Evolutionary conservation across 768 basidiomycete species (phyloP), one percentile per base, ranked within the genome.

Genomic region (Lyophyllum shimeji): DNA sequence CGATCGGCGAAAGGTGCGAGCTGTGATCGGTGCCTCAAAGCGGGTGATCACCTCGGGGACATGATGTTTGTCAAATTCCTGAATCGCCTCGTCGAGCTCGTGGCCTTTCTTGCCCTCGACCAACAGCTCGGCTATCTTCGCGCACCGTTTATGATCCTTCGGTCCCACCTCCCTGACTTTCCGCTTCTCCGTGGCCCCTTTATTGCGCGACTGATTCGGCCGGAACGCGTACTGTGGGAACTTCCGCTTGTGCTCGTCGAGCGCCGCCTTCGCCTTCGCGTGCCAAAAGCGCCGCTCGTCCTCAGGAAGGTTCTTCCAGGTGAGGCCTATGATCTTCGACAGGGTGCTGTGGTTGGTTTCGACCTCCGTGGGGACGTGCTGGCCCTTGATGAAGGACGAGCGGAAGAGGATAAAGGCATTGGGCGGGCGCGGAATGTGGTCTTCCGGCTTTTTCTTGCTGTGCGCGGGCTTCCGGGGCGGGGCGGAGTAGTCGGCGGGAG

Each of bases 351-450:
- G 90, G 67, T 88, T 90, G 27, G 87, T 88, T 75, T 92, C 90
- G 57, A 91, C 85, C 50, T 81, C 83, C 7, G 86, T 82, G 8
- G 88, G 84, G 60, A 92, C 88, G 62, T 87, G 87, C 63, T 89
- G 85, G 62, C 76, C 80, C 73, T 88, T 89, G 69, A 91, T 89
- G 71, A 91, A 91, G 0, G 86, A 85, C 0, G 88, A 89, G 58
- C 90, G 86, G 77, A 92, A 93, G 64, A 93, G 81, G 66, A 92
- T 93, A 74, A 93, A 93, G 23, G 90, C 90, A 64, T 93, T 92
- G 1, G 90, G 88, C 1, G 90, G 90, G 42, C 90, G 87, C 17
- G 90, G 90, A 59, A 93, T 89, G 67, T 91, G 87, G 60, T 87
- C 82, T 24, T 84, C 82, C 13, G 83, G 81, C 66, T 86, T 87